These are phyloP conservation scores for Aspergillus pseudoviridinutans DNA, from an alignment of 2,329 filamentous ascomycete genomes.

Conservation along the genomic window DNA sequence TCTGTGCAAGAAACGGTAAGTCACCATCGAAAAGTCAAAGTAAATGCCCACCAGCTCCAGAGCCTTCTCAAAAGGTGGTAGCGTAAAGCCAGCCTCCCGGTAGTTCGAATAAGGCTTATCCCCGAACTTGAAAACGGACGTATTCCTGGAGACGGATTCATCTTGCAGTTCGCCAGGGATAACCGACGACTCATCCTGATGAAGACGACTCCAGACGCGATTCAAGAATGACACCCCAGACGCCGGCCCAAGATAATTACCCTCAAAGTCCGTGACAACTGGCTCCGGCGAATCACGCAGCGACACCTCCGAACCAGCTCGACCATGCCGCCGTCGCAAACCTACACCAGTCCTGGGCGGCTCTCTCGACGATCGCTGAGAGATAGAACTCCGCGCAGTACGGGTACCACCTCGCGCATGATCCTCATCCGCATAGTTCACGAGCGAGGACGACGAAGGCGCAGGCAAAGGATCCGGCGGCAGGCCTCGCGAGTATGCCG, in stretches of 20 bases:
- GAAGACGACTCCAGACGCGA: conserved; percentile 63
- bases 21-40: conserved; percentile 59
- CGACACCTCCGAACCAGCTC: conserved; percentile 14
- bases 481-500: conserved; percentile 34
- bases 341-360: conserved; percentile 1
- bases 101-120: conserved; percentile 47
- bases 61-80: conserved; percentile 40
- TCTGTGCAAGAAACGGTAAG: conserved; percentile 56
- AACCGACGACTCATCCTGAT: conserved; percentile 48
- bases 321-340: conserved; percentile 1
- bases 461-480: conserved; percentile 31
- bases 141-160: conserved; percentile 34
- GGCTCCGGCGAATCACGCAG: conserved; percentile 43
- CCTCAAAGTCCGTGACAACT: conserved; percentile 49
- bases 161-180: conserved; percentile 26
- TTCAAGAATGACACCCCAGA: conserved; percentile 55
- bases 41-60: conserved; percentile 50
- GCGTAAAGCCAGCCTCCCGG: conserved; percentile 30
- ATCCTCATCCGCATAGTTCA: conserved; percentile 6
- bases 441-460: conserved; percentile 7
- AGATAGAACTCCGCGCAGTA: not conserved
- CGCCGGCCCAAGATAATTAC: conserved; percentile 54
- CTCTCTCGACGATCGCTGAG: conserved; percentile 4
- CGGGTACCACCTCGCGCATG: conserved; percentile 1
- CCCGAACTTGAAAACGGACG: conserved; percentile 48